Conservation (phyloP, 192 early-diverging fungal genomes). For the Podila epicladia region DNA sequence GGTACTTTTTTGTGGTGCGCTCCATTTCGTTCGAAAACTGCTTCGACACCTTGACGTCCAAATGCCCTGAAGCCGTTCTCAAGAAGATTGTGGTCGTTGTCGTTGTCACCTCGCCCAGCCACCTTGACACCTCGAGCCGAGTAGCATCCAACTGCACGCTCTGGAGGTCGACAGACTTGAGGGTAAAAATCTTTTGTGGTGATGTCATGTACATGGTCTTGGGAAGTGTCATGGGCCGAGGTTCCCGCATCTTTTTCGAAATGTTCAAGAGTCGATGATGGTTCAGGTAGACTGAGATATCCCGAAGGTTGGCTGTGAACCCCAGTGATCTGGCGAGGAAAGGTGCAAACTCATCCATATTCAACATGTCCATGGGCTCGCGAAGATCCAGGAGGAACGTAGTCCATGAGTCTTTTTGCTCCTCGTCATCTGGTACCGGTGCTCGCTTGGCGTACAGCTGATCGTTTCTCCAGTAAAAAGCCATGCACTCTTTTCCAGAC, state of each 20-base stretch:
- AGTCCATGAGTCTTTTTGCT: constrained; percentile 63
- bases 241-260: constrained; percentile 70
- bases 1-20: constrained; percentile 86
- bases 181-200: constrained; percentile 75
- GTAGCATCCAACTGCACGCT: constrained; percentile 66
- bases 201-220: constrained; percentile 63
- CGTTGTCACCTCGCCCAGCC: constrained; percentile 23
- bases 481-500: constrained; percentile 82
- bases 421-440: constrained; percentile 56
- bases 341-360: constrained; percentile 61
- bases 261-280: constrained; percentile 64
- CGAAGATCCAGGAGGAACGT: constrained; percentile 81
- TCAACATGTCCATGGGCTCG: constrained; percentile 72
- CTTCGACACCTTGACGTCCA: constrained; percentile 62
- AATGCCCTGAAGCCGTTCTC: constrained; percentile 69
- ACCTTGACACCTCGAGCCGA: constrained; percentile 44
- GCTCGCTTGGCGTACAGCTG: constrained; percentile 84
- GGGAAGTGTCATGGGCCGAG: constrained; percentile 67
- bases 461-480: constrained; percentile 90
- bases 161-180: constrained; percentile 68
- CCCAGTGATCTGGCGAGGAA: constrained; percentile 74
- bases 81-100: constrained; percentile 70
- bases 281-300: constrained; percentile 74
- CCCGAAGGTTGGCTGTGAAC: constrained; percentile 79
- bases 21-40: constrained; percentile 80